Evolutionary conservation across 768 basidiomycete species (phyloP).

Genomic region (Pisolithus orientalis): DNA sequence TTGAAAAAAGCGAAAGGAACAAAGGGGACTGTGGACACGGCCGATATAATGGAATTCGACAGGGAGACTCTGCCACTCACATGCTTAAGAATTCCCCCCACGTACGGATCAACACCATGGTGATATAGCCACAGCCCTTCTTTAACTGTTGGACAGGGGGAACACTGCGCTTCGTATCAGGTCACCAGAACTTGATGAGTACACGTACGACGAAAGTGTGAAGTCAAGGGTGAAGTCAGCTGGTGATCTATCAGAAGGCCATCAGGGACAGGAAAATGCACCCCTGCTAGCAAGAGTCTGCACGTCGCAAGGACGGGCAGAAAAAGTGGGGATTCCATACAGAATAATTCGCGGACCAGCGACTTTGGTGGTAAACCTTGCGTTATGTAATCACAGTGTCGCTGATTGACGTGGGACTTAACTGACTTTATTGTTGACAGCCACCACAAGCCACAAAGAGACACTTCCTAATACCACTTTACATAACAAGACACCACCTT

Average conservation of each 20-base stretch:
- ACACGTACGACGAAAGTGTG: constrained; percentile 66
- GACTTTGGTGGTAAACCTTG: no score
- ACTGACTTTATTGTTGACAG: no score
- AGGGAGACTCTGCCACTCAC: constrained; percentile 38
- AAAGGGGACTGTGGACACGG: constrained; percentile 62
- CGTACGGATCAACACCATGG: constrained; percentile 79
- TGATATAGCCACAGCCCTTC: constrained; percentile 83
- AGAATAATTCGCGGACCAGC: not conserved
- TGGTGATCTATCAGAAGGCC: constrained; percentile 65
- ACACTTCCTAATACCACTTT: no score
- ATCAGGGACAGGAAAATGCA: constrained; percentile 36
- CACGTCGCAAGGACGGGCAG: constrained; percentile 40
- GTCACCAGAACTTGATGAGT: not conserved
- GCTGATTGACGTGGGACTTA: no score
- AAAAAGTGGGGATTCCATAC: constrained; percentile 10
- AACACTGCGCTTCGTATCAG: not conserved
- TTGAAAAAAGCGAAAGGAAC: constrained; percentile 70
- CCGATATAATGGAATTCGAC: not conserved
- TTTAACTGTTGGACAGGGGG: constrained; percentile 49
- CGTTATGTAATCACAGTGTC: no score
- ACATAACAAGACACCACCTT: no score
- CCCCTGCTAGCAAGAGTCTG: constrained; percentile 48
- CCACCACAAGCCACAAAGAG: no score
- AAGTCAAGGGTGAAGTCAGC: constrained; percentile 76
- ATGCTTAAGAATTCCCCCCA: constrained; percentile 81